A percentile compares a stretch with the other conserved stretches of the same genome.
These are phyloP conservation scores for Nicotiana tomentosiformis DNA, from an alignment of 257 asterid species.

Conservation along the genomic window DNA sequence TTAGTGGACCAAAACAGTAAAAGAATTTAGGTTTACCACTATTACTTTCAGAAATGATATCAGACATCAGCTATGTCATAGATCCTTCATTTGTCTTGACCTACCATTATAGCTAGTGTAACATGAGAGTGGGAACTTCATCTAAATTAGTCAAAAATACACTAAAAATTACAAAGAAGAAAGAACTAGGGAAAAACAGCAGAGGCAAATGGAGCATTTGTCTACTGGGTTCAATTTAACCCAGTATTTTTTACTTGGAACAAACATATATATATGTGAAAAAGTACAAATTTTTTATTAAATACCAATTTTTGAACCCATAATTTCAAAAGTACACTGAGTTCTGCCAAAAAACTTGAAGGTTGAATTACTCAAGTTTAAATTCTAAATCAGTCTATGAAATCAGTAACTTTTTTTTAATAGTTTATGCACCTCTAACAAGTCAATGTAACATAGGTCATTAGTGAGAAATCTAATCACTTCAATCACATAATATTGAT, in stretches of 20 bases:
- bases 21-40: background rate
- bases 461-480: background rate
- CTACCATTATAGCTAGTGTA: background rate
- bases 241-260: no score
- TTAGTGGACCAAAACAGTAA: background rate
- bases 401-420: no score
- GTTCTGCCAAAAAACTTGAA: no score
- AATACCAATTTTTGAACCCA: no score
- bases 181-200: no score
- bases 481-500: background rate
- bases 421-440: background rate
- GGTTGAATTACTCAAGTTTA: no score
- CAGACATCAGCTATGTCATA: background rate
- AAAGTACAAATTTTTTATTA: no score
- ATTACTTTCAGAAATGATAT: background rate
- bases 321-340: no score
- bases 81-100: background rate
- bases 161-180: background rate
- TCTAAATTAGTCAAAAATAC: background rate
- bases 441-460: background rate
- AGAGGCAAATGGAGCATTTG: no score
- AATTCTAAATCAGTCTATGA: no score
- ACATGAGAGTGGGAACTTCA: background rate
- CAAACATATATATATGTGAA: no score
- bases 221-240: no score